Evolutionary conservation across 257 asterid genomes (phyloP).

Genomic region (Echites panduratus): DNA sequence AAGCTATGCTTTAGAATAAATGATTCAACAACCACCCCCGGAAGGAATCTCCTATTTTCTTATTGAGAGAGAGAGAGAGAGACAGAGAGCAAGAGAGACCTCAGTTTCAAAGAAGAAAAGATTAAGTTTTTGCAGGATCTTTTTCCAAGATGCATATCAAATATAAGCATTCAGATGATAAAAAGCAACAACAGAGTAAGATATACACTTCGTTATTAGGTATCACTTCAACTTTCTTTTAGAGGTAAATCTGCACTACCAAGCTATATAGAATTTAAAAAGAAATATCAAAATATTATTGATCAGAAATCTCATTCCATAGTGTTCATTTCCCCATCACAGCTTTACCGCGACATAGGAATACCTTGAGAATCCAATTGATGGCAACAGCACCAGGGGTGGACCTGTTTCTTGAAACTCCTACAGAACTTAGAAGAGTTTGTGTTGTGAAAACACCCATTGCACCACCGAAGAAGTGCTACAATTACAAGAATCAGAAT

Average conservation of each 20-base stretch:
- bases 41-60: background rate
- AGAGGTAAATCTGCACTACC: background rate
- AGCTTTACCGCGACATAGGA: background rate
- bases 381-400: constrained; percentile 90
- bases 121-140: background rate
- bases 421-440: constrained; percentile 79
- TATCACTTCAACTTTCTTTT: background rate
- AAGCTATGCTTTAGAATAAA: background rate
- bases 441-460: constrained; percentile 99
- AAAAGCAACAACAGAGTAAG: background rate
- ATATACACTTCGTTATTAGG: background rate
- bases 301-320: background rate
- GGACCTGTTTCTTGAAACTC: constrained; percentile 57
- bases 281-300: background rate
- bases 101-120: background rate
- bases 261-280: background rate
- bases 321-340: background rate
- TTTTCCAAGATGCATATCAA: background rate
- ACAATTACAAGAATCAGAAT: constrained; percentile 10
- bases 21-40: background rate
- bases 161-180: background rate
- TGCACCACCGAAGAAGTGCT: constrained; percentile 99
- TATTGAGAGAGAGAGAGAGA: too few relatives aligned
- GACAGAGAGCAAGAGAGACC: too few relatives aligned
- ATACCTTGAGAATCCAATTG: constrained; percentile 98